Evolutionary conservation across 306 rosid genomes (phyloP).

Genomic region (Clitoria ternatea): DNA sequence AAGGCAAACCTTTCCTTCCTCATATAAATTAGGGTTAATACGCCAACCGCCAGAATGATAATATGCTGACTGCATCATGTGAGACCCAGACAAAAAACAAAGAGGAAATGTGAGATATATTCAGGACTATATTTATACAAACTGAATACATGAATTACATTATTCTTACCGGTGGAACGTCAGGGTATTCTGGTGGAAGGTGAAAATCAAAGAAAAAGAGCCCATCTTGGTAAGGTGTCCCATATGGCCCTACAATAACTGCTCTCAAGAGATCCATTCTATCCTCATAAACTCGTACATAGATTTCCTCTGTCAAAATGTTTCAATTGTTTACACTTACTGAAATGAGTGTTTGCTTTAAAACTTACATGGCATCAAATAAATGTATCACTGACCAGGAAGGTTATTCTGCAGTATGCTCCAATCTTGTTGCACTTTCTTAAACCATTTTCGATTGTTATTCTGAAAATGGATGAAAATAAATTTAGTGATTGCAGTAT

Average conservation of each 20-base stretch:
- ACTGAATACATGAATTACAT: background rate
- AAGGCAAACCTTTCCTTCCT: slow-evolving; percentile 99
- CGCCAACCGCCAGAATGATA: slow-evolving; percentile 99
- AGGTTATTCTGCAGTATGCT: slow-evolving; percentile 92
- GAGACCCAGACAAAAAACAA: slow-evolving; percentile 30
- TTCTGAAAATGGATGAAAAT: slow-evolving; percentile 44
- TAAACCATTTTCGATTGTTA: slow-evolving; percentile 74
- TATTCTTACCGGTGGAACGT: slow-evolving; percentile 84
- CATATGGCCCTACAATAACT: slow-evolving; percentile 96
- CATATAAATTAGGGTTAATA: slow-evolving; percentile 91
- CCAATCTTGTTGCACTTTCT: slow-evolving; percentile 99
- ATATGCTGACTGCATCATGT: slow-evolving; percentile 80
- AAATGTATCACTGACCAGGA: slow-evolving; percentile 59
- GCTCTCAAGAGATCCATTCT: slow-evolving; percentile 96
- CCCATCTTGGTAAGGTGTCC: slow-evolving; percentile 99
- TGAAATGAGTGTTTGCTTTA: slow-evolving; percentile 9
- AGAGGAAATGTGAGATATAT: slow-evolving; percentile 16
- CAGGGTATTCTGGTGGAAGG: slow-evolving; percentile 97
- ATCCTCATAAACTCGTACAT: slow-evolving; percentile 91
- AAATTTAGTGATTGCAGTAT: slow-evolving; percentile 12
- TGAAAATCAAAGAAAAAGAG: slow-evolving; percentile 97
- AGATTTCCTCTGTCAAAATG: slow-evolving; percentile 73
- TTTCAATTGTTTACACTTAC: slow-evolving; percentile 16
- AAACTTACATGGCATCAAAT: slow-evolving; percentile 19
- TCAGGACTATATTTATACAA: slow-evolving; percentile 17